Evolutionary conservation across 2,329 filamentous ascomycete genomes (phyloP), one percentile per base, ranked within the genome.

Genomic region (Fusarium setosum): DNA sequence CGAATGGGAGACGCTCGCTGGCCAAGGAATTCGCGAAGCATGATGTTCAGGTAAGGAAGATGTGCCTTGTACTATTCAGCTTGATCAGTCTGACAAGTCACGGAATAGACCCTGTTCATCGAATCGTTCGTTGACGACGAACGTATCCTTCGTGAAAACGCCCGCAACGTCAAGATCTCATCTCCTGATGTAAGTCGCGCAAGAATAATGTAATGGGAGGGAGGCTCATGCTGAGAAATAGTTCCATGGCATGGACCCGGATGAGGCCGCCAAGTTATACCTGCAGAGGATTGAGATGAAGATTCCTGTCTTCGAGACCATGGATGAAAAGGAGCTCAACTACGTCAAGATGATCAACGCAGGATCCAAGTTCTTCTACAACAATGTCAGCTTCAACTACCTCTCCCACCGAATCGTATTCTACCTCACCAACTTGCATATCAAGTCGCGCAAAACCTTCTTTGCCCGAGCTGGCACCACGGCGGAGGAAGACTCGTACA

Each of bases 271-370:
- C 26, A 90, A 92, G 73, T 89, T 97, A 72, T 99, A 99, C 74
- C 86, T 99, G 35, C 88, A 90, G 64, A 90, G 96, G 49, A 98
- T 99, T 74, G 90, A 93, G 65, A 90, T 92, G 71, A 93, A 96
- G 70, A 99, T 99, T 60, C 96, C 96, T 18, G 90, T 95, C 59
- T 99, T 97, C 71, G 94, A 99, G 80, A 97, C 93, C 1, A 98
- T 99, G 94, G 87, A 94, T 72, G 96, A 99, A 77, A 85, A 86
- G 26, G 94, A 98, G 68, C 85, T 99, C 65, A 97, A 98, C 76
- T 99, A 95, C 80, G 95, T 99, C 81, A 97, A 97, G 82, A 97
- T 99, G 95, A 97, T 98, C 76, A 99, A 99, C 71, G 96, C 96
- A 8, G 96, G 96, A 41, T 89, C 95, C 74, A 90, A 93, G 69